These are phyloP conservation scores for Talaromyces sp. DNA, from an alignment of 2,329 filamentous ascomycete genomes.

Conservation along the genomic window DNA sequence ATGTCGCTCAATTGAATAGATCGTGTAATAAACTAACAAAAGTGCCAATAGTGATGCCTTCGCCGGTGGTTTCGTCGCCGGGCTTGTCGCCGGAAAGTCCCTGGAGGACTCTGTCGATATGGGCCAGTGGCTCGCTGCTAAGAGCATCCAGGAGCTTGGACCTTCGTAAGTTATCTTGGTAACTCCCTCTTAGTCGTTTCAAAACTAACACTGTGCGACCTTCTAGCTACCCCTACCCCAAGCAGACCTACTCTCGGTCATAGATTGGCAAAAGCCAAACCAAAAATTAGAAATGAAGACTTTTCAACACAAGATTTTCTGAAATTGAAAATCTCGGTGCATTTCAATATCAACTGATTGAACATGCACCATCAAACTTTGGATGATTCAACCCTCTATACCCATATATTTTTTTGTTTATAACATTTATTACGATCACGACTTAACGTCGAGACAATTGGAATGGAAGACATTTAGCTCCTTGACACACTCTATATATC, in stretches of 20 bases:
- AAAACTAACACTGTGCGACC: neutral
- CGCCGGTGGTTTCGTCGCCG: constrained; percentile 89
- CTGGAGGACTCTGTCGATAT: constrained; percentile 81
- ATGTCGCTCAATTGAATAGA: neutral
- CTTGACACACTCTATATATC: neutral
- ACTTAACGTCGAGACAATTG: constrained; percentile 26
- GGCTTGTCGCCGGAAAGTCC: constrained; percentile 80
- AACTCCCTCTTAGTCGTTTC: neutral
- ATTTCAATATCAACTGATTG: constrained; percentile 15
- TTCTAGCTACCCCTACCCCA: constrained; percentile 75
- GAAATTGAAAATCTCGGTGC: constrained; percentile 18
- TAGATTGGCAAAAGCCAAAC: constrained; percentile 20
- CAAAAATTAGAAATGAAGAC: constrained; percentile 23
- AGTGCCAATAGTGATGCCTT: constrained; percentile 74
- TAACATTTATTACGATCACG: constrained; percentile 27
- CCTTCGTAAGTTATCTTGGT: constrained; percentile 73
- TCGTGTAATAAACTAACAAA: constrained; percentile 14
- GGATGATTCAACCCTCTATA: constrained; percentile 49
- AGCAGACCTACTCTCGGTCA: constrained; percentile 67
- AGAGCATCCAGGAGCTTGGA: constrained; percentile 93
- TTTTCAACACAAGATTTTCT: constrained; percentile 27
- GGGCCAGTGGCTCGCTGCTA: constrained; percentile 93
- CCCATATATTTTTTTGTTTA: constrained; percentile 27
- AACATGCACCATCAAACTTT: constrained; percentile 23
- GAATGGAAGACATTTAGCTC: neutral